Base-by-base conservation (phyloP, 371 early-diverging fungal genomes). In the Lichtheimia ornata region DNA sequence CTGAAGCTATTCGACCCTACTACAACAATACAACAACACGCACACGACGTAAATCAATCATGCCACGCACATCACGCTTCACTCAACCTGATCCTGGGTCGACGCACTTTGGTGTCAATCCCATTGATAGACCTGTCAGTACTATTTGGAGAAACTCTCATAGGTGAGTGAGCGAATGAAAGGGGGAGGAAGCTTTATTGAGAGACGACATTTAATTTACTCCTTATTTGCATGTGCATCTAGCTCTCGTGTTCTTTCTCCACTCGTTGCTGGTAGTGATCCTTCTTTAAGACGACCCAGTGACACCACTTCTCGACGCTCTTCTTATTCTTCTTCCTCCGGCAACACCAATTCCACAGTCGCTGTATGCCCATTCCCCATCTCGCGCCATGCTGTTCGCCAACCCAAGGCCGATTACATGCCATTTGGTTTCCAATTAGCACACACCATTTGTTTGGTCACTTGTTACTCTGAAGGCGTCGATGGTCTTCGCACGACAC, bases 391-490 rank as follows among this genome's bases (percentile, higher is more conserved):
- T 60, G 73, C 61, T 1, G 57, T 82, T 2, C 65, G 61, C 15
- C 84, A 82, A 30, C 85, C 88, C 3, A 72, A 81, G 12, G 70
- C 73, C 0, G 75, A 77, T 25, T 84, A 73, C 59, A 77, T 81
- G 77, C 90, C 89, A 1, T 91, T 83, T 67, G 80, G 90, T 60
- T 90, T 88, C 62, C 76, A 80, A 2, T 71, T 89, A 27, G 86
- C 88, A 4, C 87, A 91, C 68, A 90, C 91, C 14, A 80, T 93
- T 55, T 82, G 88, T 40, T 69, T 93, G 25, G 90, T 93, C 1
- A 95, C 97, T 0, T 92, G 93, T 65, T 98, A 98, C 71, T 93
- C 94, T 15, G 98, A 97, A 76, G 92, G 95, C 47, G 87, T 85
- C 65, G 91, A 91, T 52, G 94, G 95, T 2, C 82, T 99, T 30